A percentile compares a stretch with the other conserved stretches of the same genome.
phyloP scores from a whole-genome alignment of 1,139 yeast genomes.

The Scheffersomyces cryptocercus region DNA sequence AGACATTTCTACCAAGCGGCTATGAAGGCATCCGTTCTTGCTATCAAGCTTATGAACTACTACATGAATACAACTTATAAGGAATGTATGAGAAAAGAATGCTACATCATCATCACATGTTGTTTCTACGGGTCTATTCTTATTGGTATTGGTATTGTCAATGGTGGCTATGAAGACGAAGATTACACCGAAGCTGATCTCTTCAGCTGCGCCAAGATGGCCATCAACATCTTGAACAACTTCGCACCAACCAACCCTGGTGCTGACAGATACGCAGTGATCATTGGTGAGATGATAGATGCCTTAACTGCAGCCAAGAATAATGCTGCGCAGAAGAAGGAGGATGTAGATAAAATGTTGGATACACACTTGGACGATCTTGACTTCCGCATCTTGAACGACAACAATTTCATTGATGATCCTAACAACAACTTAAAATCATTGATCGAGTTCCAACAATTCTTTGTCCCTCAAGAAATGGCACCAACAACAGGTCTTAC shows the following conservation, averaged over 20 bases:
- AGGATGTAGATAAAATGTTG: neutral
- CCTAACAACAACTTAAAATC: slow-evolving; percentile 15
- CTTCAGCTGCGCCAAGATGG: slow-evolving; percentile 12
- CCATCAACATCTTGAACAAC: slow-evolving; percentile 14
- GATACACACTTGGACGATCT: slow-evolving; percentile 5
- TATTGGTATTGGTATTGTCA: slow-evolving; percentile 16
- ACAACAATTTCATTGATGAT: slow-evolving; percentile 15
- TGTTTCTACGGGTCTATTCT: slow-evolving; percentile 9
- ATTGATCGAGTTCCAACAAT: slow-evolving; percentile 21
- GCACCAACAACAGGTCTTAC: neutral
- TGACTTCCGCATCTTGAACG: slow-evolving; percentile 12
- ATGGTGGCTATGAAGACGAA: slow-evolving; percentile 14
- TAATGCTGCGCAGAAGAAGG: slow-evolving; percentile 3
- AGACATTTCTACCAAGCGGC: slow-evolving; percentile 4
- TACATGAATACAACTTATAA: slow-evolving; percentile 1
- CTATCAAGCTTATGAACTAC: slow-evolving; percentile 6
- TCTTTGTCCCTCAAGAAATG: slow-evolving; percentile 14
- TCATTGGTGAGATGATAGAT: slow-evolving; percentile 15
- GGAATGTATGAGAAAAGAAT: slow-evolving; percentile 1
- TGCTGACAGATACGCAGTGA: slow-evolving; percentile 17
- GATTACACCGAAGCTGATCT: slow-evolving; percentile 16
- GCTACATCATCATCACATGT: slow-evolving; percentile 7
- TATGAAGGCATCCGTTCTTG: slow-evolving; percentile 7
- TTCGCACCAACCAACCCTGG: slow-evolving; percentile 16
- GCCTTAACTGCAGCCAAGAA: slow-evolving; percentile 11